A percentile compares a stretch with the other conserved stretches of the same genome.
Conservation (phyloP, 2,329 filamentous ascomycete genomes). For the Dendryphion nanum region DNA sequence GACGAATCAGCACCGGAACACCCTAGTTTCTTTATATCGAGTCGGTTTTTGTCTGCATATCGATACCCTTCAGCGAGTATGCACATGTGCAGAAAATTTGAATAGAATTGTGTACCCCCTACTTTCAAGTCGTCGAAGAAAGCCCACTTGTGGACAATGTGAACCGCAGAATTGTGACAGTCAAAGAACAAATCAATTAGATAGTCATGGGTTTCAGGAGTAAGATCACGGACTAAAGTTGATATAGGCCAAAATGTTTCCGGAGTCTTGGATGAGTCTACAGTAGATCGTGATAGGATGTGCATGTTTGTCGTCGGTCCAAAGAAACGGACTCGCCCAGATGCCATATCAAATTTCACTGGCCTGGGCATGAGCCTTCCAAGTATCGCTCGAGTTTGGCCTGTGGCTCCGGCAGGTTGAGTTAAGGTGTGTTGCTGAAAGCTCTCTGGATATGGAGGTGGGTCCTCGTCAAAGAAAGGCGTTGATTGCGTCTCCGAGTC, state of each 20-base stretch:
- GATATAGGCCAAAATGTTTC: conserved; percentile 46
- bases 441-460: conserved; percentile 9
- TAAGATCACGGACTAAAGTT: conserved; percentile 44
- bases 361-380: conserved; percentile 47
- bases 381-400: conserved; percentile 36
- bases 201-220: conserved; percentile 47
- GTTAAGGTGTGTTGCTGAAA: not conserved
- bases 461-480: conserved; percentile 6
- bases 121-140: conserved; percentile 44
- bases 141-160: conserved; percentile 46
- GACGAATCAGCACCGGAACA: conserved; percentile 47
- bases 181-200: conserved; percentile 50
- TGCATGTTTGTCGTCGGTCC: conserved; percentile 52
- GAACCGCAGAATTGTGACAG: conserved; percentile 48
- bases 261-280: conserved; percentile 15
- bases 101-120: conserved; percentile 39
- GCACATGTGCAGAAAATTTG: conserved; percentile 49
- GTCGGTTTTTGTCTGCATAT: conserved; percentile 47
- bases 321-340: conserved; percentile 49
- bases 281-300: conserved; percentile 40
- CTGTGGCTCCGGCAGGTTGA: conserved; percentile 30
- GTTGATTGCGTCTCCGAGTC: conserved; percentile 10
- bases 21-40: conserved; percentile 48
- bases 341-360: conserved; percentile 49
- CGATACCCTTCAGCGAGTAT: conserved; percentile 52